Conservation (phyloP, 257 asterid genomes). For the Ligustrum vulgare region DNA sequence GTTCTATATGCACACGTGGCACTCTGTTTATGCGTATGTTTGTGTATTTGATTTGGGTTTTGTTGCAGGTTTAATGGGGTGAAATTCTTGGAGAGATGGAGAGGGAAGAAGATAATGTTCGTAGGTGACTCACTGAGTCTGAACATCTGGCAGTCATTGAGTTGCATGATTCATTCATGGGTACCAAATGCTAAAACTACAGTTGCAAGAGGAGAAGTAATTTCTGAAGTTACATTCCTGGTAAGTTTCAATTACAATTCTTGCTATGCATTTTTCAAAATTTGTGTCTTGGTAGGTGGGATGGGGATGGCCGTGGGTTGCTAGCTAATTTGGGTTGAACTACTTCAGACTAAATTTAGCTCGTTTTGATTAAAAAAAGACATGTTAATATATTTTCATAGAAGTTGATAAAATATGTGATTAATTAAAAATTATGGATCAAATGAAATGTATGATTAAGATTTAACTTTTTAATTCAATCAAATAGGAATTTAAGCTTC, state of each 20-base stretch:
- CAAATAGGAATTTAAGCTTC: no score
- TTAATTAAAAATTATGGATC: no score
- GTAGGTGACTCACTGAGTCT: constrained; percentile 96
- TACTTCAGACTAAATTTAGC: no score
- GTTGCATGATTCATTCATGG: constrained; percentile 86
- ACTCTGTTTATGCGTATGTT: not conserved
- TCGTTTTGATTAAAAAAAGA: no score
- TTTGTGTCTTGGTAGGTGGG: not conserved
- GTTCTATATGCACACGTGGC: not conserved
- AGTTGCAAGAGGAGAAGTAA: constrained; percentile 41
- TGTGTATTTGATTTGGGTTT: not conserved
- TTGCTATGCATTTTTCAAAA: not conserved
- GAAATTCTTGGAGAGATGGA: constrained; percentile 69
- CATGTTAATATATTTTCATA: no score
- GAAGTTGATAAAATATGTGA: no score
- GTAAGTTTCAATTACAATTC: constrained; percentile 32
- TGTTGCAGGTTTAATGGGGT: constrained; percentile 73
- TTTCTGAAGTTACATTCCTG: constrained; percentile 56
- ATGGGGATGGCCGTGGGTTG: not conserved
- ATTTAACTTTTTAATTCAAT: no score
- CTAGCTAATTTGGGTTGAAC: no score
- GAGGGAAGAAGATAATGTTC: constrained; percentile 93
- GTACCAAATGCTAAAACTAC: constrained; percentile 57
- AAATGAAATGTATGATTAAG: no score
- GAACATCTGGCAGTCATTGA: constrained; percentile 94